Evolutionary conservation across 2,329 filamentous ascomycete species (phyloP).

Genomic region (Hypoxylon sp.): DNA sequence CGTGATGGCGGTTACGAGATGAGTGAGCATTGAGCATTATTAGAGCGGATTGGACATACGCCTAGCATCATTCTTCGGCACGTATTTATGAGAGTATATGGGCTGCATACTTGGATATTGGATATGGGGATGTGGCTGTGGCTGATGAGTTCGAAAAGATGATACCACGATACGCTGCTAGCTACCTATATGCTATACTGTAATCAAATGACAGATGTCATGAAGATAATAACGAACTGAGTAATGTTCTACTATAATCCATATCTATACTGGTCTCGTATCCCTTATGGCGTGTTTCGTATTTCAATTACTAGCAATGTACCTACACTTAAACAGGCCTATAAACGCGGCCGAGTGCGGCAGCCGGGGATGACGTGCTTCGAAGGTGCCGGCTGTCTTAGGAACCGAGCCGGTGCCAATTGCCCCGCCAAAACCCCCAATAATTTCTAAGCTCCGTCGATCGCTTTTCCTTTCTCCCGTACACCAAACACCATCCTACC

Average conservation of each 20-base stretch:
- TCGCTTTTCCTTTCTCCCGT: slow-evolving; percentile 1
- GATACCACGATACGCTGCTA: slow-evolving; percentile 19
- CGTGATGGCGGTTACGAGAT: slow-evolving; percentile 6
- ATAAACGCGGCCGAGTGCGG: slow-evolving; percentile 30
- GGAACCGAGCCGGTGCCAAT: slow-evolving; percentile 29
- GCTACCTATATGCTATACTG: not conserved
- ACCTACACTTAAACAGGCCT: not conserved
- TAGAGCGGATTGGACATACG: not conserved
- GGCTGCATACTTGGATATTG: slow-evolving; percentile 9
- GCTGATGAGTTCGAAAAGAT: slow-evolving; percentile 13
- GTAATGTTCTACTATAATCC: too few relatives aligned
- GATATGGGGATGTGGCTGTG: not conserved
- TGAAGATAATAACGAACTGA: slow-evolving; percentile 4
- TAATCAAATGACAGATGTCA: too few relatives aligned
- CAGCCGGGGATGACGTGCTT: slow-evolving; percentile 48
- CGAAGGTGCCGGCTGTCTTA: slow-evolving; percentile 37
- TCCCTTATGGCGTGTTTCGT: not conserved
- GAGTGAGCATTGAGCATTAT: not conserved
- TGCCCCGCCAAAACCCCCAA: slow-evolving; percentile 42
- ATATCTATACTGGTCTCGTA: too few relatives aligned
- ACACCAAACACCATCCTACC: not conserved
- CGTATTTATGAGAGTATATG: slow-evolving; percentile 4
- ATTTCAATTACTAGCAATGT: not conserved
- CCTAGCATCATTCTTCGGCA: slow-evolving; percentile 3
- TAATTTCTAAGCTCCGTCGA: slow-evolving; percentile 24